A percentile compares a stretch with the other conserved stretches of the same genome.
phyloP scores from a whole-genome alignment of 2,329 filamentous ascomycete genomes.

The Cladobotryum protrusum region DNA sequence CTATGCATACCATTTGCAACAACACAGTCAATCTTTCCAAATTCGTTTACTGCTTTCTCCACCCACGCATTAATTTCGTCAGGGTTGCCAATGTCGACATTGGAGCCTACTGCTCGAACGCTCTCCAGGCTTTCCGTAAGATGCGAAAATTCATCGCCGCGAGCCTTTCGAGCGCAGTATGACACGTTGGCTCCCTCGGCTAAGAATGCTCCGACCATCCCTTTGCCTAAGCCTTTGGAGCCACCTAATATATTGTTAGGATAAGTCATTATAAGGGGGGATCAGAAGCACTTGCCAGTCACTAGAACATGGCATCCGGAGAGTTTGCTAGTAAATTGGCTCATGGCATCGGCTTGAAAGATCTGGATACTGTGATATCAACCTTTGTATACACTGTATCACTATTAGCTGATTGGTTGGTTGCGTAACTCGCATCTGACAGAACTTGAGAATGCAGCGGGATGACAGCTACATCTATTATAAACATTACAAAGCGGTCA shows the following conservation, averaged over 20 bases:
- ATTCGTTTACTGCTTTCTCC: slow-evolving; percentile 12
- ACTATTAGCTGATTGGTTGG: no score
- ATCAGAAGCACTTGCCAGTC: no score
- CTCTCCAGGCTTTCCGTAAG: slow-evolving; percentile 9
- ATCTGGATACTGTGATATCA: no score
- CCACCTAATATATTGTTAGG: slow-evolving; percentile 13
- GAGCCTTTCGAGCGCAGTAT: slow-evolving; percentile 17
- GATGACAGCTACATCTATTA: no score
- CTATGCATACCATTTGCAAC: slow-evolving; percentile 17
- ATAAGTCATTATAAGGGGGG: no score
- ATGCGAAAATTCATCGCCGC: slow-evolving; percentile 17
- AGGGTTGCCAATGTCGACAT: slow-evolving; percentile 18
- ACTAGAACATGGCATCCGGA: no score
- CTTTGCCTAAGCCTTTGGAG: slow-evolving; percentile 20
- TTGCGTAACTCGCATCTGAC: no score
- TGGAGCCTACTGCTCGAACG: slow-evolving; percentile 15
- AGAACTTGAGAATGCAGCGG: no score
- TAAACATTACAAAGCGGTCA: no score
- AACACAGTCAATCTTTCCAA: slow-evolving; percentile 19
- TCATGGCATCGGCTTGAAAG: no score
- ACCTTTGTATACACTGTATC: no score
- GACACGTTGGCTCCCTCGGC: slow-evolving; percentile 23
- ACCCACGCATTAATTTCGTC: slow-evolving; percentile 15
- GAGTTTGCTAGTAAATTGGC: no score
- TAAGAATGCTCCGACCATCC: slow-evolving; percentile 17